Evolutionary conservation across 208 protist species (phyloP).

Genomic region (Wallacemonas sp.): DNA sequence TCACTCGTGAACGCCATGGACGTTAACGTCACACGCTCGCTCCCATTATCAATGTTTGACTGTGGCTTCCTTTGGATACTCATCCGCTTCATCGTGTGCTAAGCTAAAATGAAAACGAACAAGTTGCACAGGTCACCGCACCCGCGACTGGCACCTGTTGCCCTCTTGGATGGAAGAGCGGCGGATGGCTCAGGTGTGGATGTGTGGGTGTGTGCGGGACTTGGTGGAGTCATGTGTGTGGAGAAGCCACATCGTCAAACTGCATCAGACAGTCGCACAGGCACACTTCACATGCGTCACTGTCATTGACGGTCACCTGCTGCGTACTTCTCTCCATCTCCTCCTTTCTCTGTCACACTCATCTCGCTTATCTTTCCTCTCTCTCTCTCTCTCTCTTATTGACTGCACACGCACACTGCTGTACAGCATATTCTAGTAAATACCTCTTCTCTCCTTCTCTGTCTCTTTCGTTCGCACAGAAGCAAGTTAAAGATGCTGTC

Average conservation of each 20-base stretch:
- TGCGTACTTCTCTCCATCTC: not conserved
- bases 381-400: constrained; percentile 7
- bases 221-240: too few relatives aligned
- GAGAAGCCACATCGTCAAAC: too few relatives aligned
- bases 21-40: not conserved
- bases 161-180: too few relatives aligned
- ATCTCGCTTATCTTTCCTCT: not conserved
- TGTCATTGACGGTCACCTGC: too few relatives aligned
- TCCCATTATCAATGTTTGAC: constrained; percentile 1
- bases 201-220: too few relatives aligned
- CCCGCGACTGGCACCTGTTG: too few relatives aligned
- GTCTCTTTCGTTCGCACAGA: not conserved
- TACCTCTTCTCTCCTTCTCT: not conserved
- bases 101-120: not conserved
- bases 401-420: not conserved
- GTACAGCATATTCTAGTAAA: not conserved
- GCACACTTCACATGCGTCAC: too few relatives aligned
- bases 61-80: not conserved
- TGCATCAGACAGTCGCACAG: too few relatives aligned
- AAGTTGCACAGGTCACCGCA: too few relatives aligned
- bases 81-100: too few relatives aligned
- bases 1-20: too few relatives aligned
- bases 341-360: constrained; percentile 6
- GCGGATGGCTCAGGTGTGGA: too few relatives aligned
- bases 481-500: constrained; percentile 45